Percentiles rank a stretch among this genome's conserved stretches.
Evolutionary conservation across 2,329 filamentous ascomycete genomes (phyloP).

Genomic region (Cladosporium sp.): DNA sequence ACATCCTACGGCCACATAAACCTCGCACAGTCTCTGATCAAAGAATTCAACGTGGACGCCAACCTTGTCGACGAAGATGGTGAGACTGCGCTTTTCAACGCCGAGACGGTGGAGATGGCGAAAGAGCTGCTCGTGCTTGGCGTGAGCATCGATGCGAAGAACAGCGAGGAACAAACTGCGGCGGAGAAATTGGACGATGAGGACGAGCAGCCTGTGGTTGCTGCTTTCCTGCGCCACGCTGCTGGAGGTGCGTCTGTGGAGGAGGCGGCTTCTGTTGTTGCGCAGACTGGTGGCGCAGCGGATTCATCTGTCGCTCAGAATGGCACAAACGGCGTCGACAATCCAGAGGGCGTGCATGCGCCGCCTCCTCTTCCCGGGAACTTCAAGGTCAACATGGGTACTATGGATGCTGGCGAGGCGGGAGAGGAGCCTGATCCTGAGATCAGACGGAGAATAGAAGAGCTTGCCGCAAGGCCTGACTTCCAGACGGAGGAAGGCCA

Average conservation of each 20-base stretch:
- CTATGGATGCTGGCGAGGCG: slow-evolving; percentile 58
- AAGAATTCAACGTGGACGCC: slow-evolving; percentile 70
- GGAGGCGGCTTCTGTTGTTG: slow-evolving; percentile 23
- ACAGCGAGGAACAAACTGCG: slow-evolving; percentile 73
- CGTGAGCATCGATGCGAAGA: slow-evolving; percentile 60
- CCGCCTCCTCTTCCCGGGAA: slow-evolving; percentile 68
- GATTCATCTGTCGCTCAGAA: slow-evolving; percentile 26
- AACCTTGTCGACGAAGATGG: slow-evolving; percentile 84
- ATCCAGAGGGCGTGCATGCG: slow-evolving; percentile 14
- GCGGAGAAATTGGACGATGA: slow-evolving; percentile 74
- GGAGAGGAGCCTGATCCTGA: slow-evolving; percentile 67
- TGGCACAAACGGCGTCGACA: slow-evolving; percentile 32
- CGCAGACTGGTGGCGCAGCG: slow-evolving; percentile 23
- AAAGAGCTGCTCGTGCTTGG: slow-evolving; percentile 73
- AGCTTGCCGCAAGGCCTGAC: slow-evolving; percentile 76
- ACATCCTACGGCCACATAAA: slow-evolving; percentile 85
- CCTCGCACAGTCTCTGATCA: slow-evolving; percentile 69
- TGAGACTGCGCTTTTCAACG: slow-evolving; percentile 93
- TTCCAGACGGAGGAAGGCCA: slow-evolving; percentile 80
- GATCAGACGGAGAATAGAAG: slow-evolving; percentile 80
- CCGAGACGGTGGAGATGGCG: slow-evolving; percentile 74
- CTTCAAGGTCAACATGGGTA: slow-evolving; percentile 71
- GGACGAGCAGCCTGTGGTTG: slow-evolving; percentile 70
- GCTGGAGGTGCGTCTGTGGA: slow-evolving; percentile 26
- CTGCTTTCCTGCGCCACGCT: slow-evolving; percentile 58